phyloP scores from a whole-genome alignment of 129 eudicot genomes.

The Pulicaria dysenterica region DNA sequence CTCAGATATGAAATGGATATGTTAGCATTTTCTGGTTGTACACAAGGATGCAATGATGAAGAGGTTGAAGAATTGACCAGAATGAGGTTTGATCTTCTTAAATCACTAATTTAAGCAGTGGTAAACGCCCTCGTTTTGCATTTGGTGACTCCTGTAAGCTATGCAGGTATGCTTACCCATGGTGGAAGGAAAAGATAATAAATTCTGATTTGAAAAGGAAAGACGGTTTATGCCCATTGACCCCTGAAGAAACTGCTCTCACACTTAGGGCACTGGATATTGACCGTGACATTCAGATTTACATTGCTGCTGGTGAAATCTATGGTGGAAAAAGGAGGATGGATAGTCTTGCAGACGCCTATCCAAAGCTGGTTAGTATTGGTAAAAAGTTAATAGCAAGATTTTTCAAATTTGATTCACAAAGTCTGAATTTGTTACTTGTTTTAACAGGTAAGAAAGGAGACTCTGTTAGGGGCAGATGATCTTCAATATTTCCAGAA shows the following conservation, averaged over 20 bases:
- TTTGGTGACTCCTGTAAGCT: slow-evolving; percentile 11
- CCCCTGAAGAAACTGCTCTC: slow-evolving; percentile 98
- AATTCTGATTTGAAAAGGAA: slow-evolving; percentile 83
- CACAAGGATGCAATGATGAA: slow-evolving; percentile 83
- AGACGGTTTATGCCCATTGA: slow-evolving; percentile 96
- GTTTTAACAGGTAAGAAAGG: slow-evolving; percentile 82
- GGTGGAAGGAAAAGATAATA: slow-evolving; percentile 99
- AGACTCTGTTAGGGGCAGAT: slow-evolving; percentile 74
- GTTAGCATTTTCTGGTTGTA: slow-evolving; percentile 98
- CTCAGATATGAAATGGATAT: slow-evolving; percentile 98
- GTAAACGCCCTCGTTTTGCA: background rate
- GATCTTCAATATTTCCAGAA: slow-evolving; percentile 89
- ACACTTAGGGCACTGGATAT: slow-evolving; percentile 80
- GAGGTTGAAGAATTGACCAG: slow-evolving; percentile 90
- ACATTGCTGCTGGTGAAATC: slow-evolving; percentile 98
- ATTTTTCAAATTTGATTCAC: background rate
- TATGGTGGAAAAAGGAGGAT: slow-evolving; percentile 86
- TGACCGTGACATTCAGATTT: slow-evolving; percentile 80
- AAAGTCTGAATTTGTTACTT: slow-evolving; percentile 3
- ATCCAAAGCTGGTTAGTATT: slow-evolving; percentile 77
- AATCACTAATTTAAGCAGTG: slow-evolving; percentile 2
- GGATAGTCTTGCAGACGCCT: slow-evolving; percentile 75
- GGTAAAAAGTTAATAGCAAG: background rate
- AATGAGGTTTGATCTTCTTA: slow-evolving; percentile 65
- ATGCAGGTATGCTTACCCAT: slow-evolving; percentile 92